Evolutionary conservation across 306 rosid genomes (phyloP).

Genomic region (Styphnolobium japonicum): DNA sequence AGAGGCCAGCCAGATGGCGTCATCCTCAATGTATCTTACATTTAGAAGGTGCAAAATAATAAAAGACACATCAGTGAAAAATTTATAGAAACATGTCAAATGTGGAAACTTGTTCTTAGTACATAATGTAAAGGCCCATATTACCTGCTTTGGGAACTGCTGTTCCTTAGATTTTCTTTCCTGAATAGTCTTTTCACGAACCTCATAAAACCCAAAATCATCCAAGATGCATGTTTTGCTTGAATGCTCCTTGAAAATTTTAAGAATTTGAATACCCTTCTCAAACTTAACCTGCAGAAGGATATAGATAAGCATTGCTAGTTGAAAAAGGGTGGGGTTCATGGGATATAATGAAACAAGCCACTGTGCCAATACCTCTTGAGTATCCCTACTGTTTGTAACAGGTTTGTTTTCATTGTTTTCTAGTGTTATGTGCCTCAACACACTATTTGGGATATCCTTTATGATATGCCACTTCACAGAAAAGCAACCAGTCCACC

Average conservation of each 20-base stretch:
- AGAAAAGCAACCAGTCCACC: constrained; percentile 62
- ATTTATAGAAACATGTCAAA: neutral
- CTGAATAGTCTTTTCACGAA: constrained; percentile 32
- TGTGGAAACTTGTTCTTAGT: neutral
- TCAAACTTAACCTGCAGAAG: constrained; percentile 46
- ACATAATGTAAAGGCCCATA: neutral
- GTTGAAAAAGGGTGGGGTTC: neutral
- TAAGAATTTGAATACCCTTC: constrained; percentile 40
- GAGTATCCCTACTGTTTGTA: constrained; percentile 57
- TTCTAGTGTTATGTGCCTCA: constrained; percentile 55
- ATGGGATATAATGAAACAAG: neutral
- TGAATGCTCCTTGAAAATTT: constrained; percentile 42
- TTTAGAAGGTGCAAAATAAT: neutral
- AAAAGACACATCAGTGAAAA: neutral
- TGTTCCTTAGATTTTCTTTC: constrained; percentile 44
- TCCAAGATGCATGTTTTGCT: constrained; percentile 49
- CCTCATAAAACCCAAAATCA: constrained; percentile 54
- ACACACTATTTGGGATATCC: constrained; percentile 44
- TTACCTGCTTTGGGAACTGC: constrained; percentile 34
- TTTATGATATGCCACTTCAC: constrained; percentile 57
- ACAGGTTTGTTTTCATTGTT: constrained; percentile 60
- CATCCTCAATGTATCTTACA: neutral
- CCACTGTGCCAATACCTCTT: constrained; percentile 41
- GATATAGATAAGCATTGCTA: neutral
- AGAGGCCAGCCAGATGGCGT: neutral